phyloP scores from a whole-genome alignment of 1,284 basidiomycete genomes.

The Wolfiporia cocos region DNA sequence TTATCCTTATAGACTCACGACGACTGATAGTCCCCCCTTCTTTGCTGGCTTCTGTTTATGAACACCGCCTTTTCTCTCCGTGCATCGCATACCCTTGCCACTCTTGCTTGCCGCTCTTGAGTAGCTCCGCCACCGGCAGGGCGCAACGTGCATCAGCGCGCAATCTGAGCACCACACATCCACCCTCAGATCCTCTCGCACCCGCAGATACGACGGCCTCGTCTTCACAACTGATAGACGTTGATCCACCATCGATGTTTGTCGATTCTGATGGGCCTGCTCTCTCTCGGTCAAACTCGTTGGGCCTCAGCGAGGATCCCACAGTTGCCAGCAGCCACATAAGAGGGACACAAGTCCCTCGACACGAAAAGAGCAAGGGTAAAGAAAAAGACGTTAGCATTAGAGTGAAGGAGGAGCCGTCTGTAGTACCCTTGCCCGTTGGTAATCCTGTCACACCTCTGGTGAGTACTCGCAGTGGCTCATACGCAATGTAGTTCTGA shows the following conservation, averaged over 20 bases:
- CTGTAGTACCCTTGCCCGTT: slow-evolving; percentile 22
- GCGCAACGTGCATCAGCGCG: slow-evolving; percentile 73
- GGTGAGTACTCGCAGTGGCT: no score
- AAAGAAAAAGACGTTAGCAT: slow-evolving; percentile 52
- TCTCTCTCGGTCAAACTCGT: slow-evolving; percentile 58
- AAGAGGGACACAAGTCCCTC: slow-evolving; percentile 16
- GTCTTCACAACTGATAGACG: slow-evolving; percentile 34
- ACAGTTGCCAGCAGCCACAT: slow-evolving; percentile 11
- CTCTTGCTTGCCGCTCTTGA: slow-evolving; percentile 20
- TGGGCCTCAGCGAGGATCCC: slow-evolving; percentile 39
- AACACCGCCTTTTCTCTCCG: neutral
- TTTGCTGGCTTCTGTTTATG: neutral
- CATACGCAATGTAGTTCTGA: no score
- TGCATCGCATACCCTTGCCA: no score
- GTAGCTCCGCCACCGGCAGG: slow-evolving; percentile 47
- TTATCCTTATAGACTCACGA: neutral
- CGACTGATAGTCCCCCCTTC: neutral
- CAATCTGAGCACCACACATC: slow-evolving; percentile 42
- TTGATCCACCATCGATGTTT: slow-evolving; percentile 34
- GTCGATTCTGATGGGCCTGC: slow-evolving; percentile 41
- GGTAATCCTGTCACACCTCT: slow-evolving; percentile 19
- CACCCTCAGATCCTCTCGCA: slow-evolving; percentile 33
- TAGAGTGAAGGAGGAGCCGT: slow-evolving; percentile 69
- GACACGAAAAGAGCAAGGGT: slow-evolving; percentile 54
- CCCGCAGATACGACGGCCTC: slow-evolving; percentile 28